phyloP scores from a whole-genome alignment of 345 rosid genomes.

The Eucalyptus erythrocorys region DNA sequence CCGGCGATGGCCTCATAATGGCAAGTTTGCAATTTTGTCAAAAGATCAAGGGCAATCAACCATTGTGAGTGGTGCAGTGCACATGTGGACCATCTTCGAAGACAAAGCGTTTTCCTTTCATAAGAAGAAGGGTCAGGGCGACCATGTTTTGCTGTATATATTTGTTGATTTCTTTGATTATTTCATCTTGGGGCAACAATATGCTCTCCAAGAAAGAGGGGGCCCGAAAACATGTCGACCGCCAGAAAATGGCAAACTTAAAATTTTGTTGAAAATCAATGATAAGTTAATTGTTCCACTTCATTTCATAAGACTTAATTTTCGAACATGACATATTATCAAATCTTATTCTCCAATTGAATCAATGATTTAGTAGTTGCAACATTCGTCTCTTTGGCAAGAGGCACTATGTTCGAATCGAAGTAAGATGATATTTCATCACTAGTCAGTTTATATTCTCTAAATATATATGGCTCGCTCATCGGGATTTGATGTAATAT shows the following conservation, averaged over 20 bases:
- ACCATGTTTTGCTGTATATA: background rate
- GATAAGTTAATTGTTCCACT: background rate
- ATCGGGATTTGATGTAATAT: background rate
- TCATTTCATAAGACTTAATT: too few species aligned
- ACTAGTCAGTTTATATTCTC: background rate
- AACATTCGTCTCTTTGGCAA: background rate
- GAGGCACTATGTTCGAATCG: background rate
- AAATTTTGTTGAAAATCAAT: background rate
- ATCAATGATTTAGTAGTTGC: background rate
- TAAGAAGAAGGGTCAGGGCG: background rate
- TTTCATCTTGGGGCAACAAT: background rate
- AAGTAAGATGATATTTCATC: background rate
- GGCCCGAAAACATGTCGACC: background rate
- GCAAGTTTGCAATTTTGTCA: background rate
- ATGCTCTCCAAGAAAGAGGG: background rate
- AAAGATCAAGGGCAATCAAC: background rate
- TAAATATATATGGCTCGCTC: background rate
- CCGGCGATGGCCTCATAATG: fast-evolving
- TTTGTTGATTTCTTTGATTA: background rate
- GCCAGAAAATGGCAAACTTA: background rate
- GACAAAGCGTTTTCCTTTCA: background rate
- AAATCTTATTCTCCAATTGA: background rate
- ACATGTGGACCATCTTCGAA: background rate
- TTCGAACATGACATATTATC: too few species aligned
- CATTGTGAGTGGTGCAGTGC: background rate